Base-by-base conservation (phyloP, 2,329 filamentous ascomycete genomes). In the Juglanconis sp. region DNA sequence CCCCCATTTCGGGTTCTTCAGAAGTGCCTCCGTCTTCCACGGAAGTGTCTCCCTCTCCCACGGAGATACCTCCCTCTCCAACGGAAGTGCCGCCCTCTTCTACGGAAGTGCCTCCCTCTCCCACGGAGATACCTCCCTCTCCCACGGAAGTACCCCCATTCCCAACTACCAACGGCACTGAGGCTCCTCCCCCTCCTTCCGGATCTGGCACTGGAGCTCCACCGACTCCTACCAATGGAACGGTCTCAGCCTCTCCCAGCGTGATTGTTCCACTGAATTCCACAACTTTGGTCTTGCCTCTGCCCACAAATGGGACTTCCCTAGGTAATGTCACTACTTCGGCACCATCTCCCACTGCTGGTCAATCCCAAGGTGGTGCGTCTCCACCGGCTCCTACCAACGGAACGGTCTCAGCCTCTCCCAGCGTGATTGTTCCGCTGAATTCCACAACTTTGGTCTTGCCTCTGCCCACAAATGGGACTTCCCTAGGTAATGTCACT, bases 381-480 rank as follows among this genome's bases (percentile, higher is more conserved):
- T 53, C 53, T 32, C 55, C 59, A 40, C 11, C 35, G 3, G 24
- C 24, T 17, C 10, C 47, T n/a, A 50, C 44, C 31, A 59, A 55
- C n/a, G 40, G 30, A 9, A 59, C 57, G n/a, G 40, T 42, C 8
- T 36, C 50, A 8, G 30, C 36, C 17, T 47, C 57, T 11, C 53
- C 60, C 5, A 54, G 56, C 24, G 17, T 62, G 13, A 36, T 56
- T 32, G 55, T 62, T 42, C 38, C 60, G 2, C 40, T 60, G 44
- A 60, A 56, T 38, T 59, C 56, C 15, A 62, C 60, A 4, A 59
- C 60, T 11, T 42, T 60, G 56, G 52, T 32, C 13, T 17, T 62
- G n/a, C 60, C 60, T 13, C 17, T 60, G 36, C 60, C 59, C 8
- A 57, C 60, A 15, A 64, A 63, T 48, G 49, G 17, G 9, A 46